Conservation (phyloP, 306 rosid species). For the Clitoria ternatea region DNA sequence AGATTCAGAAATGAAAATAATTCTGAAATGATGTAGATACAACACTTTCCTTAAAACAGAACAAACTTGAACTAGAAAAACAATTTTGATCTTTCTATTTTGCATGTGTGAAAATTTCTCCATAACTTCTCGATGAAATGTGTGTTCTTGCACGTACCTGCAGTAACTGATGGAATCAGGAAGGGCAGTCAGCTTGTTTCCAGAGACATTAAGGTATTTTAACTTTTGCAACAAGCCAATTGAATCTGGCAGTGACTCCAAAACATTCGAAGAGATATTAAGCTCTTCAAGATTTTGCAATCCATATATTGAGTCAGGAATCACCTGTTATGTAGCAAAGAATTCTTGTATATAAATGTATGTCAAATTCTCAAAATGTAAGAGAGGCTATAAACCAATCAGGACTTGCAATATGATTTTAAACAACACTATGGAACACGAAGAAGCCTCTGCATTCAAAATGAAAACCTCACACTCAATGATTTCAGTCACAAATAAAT, state of each 20-base stretch:
- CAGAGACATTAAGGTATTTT: conserved; percentile 65
- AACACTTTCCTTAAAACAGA: too few species aligned
- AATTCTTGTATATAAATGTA: background rate
- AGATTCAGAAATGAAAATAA: background rate
- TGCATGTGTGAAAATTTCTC: background rate
- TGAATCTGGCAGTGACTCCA: conserved; percentile 72
- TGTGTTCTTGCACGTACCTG: conserved; percentile 55
- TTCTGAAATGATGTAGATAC: too few species aligned
- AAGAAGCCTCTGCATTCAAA: too few species aligned
- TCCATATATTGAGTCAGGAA: conserved; percentile 76
- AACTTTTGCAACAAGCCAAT: conserved; percentile 79
- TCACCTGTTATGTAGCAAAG: conserved; percentile 42
- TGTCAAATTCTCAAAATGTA: background rate
- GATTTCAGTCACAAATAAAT: too few species aligned
- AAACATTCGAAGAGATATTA: conserved; percentile 61
- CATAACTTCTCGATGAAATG: too few species aligned
- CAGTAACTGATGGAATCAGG: conserved; percentile 83
- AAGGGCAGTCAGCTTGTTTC: conserved; percentile 68
- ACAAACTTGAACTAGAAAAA: background rate
- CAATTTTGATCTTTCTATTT: background rate
- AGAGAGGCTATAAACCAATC: background rate
- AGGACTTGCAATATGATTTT: background rate
- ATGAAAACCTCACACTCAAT: too few species aligned
- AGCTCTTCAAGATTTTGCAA: conserved; percentile 82
- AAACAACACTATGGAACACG: too few species aligned